phyloP scores from a whole-genome alignment of 345 rosid species.

The Kernera saxatilis region DNA sequence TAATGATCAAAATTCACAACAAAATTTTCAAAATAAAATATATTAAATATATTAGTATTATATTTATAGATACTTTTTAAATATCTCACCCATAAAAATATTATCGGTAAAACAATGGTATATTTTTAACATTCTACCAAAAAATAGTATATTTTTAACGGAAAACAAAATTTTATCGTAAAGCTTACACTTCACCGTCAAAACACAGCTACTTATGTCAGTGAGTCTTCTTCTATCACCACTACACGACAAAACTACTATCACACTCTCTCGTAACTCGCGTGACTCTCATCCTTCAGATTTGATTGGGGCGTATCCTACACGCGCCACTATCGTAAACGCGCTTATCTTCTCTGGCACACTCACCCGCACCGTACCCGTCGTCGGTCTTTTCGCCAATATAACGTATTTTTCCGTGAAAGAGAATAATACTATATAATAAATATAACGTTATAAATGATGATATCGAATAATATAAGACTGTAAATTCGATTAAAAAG shows the following conservation, averaged over 20 bases:
- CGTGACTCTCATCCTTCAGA: background rate
- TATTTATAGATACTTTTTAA: too few relatives aligned
- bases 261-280: slow-evolving; percentile 1
- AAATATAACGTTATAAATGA: slow-evolving; percentile 11
- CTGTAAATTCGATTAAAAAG: slow-evolving; percentile 7
- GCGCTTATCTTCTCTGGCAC: slow-evolving; percentile 25
- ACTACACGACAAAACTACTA: slow-evolving; percentile 9
- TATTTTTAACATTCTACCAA: too few relatives aligned
- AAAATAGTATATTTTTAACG: too few relatives aligned
- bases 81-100: too few relatives aligned
- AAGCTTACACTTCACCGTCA: slow-evolving; percentile 34
- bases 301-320: background rate
- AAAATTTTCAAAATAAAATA: too few relatives aligned
- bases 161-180: slow-evolving; percentile 24
- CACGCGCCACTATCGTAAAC: slow-evolving; percentile 3
- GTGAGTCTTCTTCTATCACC: slow-evolving; percentile 34
- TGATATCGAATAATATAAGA: background rate
- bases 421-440: slow-evolving; percentile 10
- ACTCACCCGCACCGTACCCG: slow-evolving; percentile 26
- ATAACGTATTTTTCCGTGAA: slow-evolving; percentile 29
- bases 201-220: slow-evolving; percentile 41
- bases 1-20: too few relatives aligned
- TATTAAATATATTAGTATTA: too few relatives aligned
- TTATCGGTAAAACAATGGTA: too few relatives aligned
- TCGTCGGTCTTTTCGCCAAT: slow-evolving; percentile 32